Conservation (phyloP, 1,284 basidiomycete species). For the Puccinia coronata region DNA sequence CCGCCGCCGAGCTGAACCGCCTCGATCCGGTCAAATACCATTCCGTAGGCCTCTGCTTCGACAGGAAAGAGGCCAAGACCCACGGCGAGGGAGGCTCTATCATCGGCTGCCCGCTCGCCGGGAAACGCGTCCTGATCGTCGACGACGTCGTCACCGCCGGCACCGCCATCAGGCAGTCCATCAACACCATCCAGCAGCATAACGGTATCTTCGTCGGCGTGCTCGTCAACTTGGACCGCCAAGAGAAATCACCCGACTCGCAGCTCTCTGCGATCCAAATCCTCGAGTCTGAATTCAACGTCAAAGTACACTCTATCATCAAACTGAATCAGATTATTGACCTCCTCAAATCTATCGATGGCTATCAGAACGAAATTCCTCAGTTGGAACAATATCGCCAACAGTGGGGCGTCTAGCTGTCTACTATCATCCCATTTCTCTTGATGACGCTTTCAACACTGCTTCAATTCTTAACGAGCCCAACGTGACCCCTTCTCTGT, state of each 20-base stretch:
- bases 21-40: slow-evolving; percentile 63
- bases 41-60: slow-evolving; percentile 73
- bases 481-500: too few species aligned
- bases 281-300: slow-evolving; percentile 73
- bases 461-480: too few species aligned
- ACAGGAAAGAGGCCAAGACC: slow-evolving; percentile 92
- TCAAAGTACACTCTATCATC: slow-evolving; percentile 72
- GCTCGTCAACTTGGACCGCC: slow-evolving; percentile 83
- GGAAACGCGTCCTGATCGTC: slow-evolving; percentile 78
- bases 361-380: slow-evolving; percentile 67
- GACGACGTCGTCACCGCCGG: slow-evolving; percentile 98
- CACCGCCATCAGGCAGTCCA: slow-evolving; percentile 81
- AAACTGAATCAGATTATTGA: slow-evolving; percentile 81
- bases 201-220: slow-evolving; percentile 78
- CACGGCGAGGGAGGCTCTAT: slow-evolving; percentile 95
- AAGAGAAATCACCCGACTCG: slow-evolving; percentile 72
- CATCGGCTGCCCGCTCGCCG: slow-evolving; percentile 79
- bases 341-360: slow-evolving; percentile 74
- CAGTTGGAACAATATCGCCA: slow-evolving; percentile 79
- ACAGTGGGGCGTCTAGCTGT: slow-evolving; percentile 68
- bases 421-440: not conserved
- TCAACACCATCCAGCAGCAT: slow-evolving; percentile 69
- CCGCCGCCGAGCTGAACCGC: slow-evolving; percentile 70
- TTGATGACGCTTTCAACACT: too few species aligned
- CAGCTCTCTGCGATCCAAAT: slow-evolving; percentile 75